These are phyloP conservation scores for Linnemannia zychae DNA, from an alignment of 192 early-diverging fungal species.

Conservation along the genomic window DNA sequence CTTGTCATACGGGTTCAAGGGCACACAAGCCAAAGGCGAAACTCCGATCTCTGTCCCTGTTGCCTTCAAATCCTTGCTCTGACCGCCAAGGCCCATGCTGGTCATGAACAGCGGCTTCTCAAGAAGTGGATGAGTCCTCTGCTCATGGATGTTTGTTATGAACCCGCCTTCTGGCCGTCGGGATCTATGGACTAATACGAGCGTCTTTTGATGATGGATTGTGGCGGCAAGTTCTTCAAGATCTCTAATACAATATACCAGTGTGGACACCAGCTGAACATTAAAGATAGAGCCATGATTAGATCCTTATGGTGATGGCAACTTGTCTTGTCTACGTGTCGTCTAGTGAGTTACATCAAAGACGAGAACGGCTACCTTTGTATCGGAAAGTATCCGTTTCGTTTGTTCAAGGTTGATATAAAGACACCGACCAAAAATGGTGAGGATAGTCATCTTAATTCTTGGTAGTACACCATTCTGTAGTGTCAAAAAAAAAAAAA, in stretches of 20 bases:
- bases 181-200: background rate
- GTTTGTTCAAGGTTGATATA: slow-evolving; percentile 26
- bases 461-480: slow-evolving; percentile 28
- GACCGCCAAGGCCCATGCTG: background rate
- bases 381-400: slow-evolving; percentile 21
- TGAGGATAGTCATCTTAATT: slow-evolving; percentile 28
- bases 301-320: background rate
- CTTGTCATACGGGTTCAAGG: slow-evolving; percentile 13
- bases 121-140: background rate
- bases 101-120: slow-evolving; percentile 2
- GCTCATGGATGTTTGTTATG: background rate
- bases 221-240: slow-evolving; percentile 11
- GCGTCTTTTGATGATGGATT: slow-evolving; percentile 2
- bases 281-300: background rate
- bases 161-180: background rate
- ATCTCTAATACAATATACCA: slow-evolving; percentile 13
- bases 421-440: slow-evolving; percentile 11
- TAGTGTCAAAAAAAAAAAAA: background rate
- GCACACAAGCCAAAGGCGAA: background rate
- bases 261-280: slow-evolving; percentile 1
- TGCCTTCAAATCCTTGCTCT: background rate
- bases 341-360: background rate
- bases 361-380: background rate
- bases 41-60: background rate
- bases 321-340: background rate